Evolutionary conservation across 495 filamentous ascomycete species (phyloP).

Genomic region (Rhypophila decipiens): DNA sequence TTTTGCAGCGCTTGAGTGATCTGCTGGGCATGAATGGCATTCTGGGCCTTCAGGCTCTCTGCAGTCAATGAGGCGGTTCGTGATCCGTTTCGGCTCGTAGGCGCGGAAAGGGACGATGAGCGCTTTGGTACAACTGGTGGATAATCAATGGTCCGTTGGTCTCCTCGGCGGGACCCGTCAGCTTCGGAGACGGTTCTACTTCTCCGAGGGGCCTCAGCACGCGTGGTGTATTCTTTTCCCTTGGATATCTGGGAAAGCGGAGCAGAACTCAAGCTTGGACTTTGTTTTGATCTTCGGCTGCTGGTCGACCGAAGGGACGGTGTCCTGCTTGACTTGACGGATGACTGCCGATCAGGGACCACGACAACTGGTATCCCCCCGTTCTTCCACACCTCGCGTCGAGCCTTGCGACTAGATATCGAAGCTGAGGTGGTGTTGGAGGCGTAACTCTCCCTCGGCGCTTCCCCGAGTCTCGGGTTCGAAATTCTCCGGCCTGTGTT

Average conservation of each 20-base stretch:
- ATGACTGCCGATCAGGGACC: conserved; percentile 62
- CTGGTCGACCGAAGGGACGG: conserved; percentile 49
- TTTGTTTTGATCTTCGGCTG: conserved; percentile 43
- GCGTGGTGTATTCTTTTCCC: conserved; percentile 25
- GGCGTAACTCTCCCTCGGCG: conserved; percentile 49
- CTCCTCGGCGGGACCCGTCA: conserved; percentile 37
- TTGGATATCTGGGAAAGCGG: conserved; percentile 27
- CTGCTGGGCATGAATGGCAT: conserved; percentile 32
- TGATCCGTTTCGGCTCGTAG: conserved; percentile 62
- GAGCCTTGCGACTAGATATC: conserved; percentile 47
- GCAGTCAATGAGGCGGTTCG: conserved; percentile 60
- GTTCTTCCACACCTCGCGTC: conserved; percentile 48
- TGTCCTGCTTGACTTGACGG: conserved; percentile 47
- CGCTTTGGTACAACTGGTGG: conserved; percentile 56
- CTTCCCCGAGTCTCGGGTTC: conserved; percentile 19
- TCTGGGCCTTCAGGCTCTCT: conserved; percentile 58
- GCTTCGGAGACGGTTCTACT: conserved; percentile 43
- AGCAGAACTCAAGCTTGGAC: conserved; percentile 37
- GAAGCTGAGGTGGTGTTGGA: conserved; percentile 53
- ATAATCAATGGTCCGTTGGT: conserved; percentile 49
- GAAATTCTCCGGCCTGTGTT: conserved; percentile 16
- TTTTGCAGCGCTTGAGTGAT: conserved; percentile 20
- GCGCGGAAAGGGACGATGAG: conserved; percentile 63
- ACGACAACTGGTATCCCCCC: conserved; percentile 63
- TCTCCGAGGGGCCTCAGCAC: conserved; percentile 29